Evolutionary conservation across 2,329 filamentous ascomycete genomes (phyloP), one percentile per base, ranked within the genome.

Genomic region (Monilinia fructigena): DNA sequence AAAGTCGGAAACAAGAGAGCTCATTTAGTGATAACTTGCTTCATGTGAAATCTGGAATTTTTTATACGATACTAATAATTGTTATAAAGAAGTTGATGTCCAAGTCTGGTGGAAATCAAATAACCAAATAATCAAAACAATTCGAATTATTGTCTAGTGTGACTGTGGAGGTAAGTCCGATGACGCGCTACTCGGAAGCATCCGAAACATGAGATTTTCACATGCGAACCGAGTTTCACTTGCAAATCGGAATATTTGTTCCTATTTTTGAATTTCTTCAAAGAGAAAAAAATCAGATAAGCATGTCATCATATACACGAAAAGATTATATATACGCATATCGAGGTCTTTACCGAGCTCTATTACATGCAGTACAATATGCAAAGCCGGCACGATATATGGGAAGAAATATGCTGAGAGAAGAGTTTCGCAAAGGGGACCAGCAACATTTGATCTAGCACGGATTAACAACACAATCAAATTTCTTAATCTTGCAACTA

Each of bases 331-430:
- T 88, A 50, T 82, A 84, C 71, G 86, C 89, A 56, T 95, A 94
- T 78, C 85, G 91, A 68, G 81, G 85, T 67, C 81, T 95, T 45
- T 89, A 90, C 74, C 86, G 88, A 63, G 82, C 82, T 8, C 80
- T 85, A 23, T 82, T 93, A n/a, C 85, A 82, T 40, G 91, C 90
- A 4, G 85, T 94, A 28, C 87, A 89, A 70, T 91, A 87, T 79
- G 85, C 90, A 18, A 83, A 84, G 69, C 91, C 90, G 20, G 84
- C 87, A 40, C 87, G 90, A 64, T 89, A 81, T 76, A 79, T 84
- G 4, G 80, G 86, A 20, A 85, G 86, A 66, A 82, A 88, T 72
- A 82, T 85, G 74, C 76, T 91, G 31, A 82, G 88, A 55, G 73
- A 74, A 8, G 86, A 84, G 12, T 91, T 91, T 74, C 84, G 79